phyloP scores from a whole-genome alignment of 164 flowering plant species.

The Sedum album region DNA sequence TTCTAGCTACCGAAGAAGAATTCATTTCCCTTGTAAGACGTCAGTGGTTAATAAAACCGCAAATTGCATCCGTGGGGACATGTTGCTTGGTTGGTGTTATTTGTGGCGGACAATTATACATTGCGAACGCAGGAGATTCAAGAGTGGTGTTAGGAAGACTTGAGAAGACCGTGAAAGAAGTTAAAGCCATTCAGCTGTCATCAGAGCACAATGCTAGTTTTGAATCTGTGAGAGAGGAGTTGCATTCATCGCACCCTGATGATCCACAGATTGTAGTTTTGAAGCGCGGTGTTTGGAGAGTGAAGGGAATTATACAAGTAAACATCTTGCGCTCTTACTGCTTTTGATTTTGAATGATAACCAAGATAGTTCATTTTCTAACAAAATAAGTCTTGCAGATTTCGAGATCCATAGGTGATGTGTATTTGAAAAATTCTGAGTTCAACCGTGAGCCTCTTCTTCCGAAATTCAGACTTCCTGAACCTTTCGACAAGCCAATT shows the following conservation, averaged over 20 bases:
- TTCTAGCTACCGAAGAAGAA: conserved; percentile 66
- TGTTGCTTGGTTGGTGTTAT: conserved; percentile 84
- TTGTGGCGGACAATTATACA: conserved; percentile 58
- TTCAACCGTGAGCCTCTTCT: conserved; percentile 72
- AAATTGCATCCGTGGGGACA: conserved; percentile 83
- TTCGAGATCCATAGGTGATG: conserved; percentile 94
- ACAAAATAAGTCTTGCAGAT: conserved; percentile 30
- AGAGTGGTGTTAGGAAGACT: conserved; percentile 74
- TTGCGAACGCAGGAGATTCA: conserved; percentile 90
- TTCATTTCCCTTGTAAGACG: conserved; percentile 54
- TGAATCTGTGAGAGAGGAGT: conserved; percentile 75
- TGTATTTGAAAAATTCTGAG: conserved; percentile 69
- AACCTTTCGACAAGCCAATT: conserved; percentile 59
- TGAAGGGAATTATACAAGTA: conserved; percentile 93
- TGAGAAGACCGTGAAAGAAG: conserved; percentile 32
- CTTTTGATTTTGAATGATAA: not conserved
- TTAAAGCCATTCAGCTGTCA: conserved; percentile 72
- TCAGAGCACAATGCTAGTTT: conserved; percentile 78
- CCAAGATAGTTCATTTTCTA: not conserved
- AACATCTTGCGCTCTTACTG: conserved; percentile 8
- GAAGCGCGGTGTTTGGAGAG: conserved; percentile 94
- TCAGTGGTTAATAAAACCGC: conserved; percentile 62
- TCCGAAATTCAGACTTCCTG: conserved; percentile 60
- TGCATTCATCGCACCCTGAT: conserved; percentile 69
- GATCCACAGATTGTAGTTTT: conserved; percentile 86